A percentile compares a stretch with the other conserved stretches of the same genome.
phyloP scores from a whole-genome alignment of 2,329 filamentous ascomycete species.

The Hortaea sp. region DNA sequence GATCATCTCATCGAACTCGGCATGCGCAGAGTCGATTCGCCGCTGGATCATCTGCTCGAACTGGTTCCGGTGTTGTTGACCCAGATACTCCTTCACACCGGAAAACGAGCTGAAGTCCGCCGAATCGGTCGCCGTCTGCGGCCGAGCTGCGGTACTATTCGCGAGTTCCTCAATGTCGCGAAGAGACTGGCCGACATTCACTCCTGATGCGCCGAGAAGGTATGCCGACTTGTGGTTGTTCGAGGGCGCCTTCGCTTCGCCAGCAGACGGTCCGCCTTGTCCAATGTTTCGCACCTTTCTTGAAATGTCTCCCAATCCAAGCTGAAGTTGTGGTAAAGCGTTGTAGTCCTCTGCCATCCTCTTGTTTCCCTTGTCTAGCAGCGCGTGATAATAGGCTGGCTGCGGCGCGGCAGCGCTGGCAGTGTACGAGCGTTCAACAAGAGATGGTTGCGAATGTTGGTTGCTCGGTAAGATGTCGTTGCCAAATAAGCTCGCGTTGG shows the following conservation, averaged over 20 bases:
- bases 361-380: conserved; percentile 55
- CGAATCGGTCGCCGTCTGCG: conserved; percentile 4
- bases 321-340: conserved; percentile 75
- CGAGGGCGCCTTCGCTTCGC: conserved; percentile 30
- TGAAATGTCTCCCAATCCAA: conserved; percentile 81
- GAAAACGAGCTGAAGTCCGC: conserved; percentile 3
- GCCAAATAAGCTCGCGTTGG: conserved; percentile 6
- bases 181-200: conserved; percentile 75
- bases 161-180: conserved; percentile 54
- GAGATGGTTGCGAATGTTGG: not conserved
- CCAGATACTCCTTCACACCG: conserved; percentile 23
- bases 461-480: conserved; percentile 5
- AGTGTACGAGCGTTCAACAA: conserved; percentile 1
- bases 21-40: conserved; percentile 65
- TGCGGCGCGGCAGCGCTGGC: conserved; percentile 4
- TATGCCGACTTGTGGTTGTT: conserved; percentile 58
- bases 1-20: conserved; percentile 86
- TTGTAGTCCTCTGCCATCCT: conserved; percentile 58
- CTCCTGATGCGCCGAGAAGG: conserved; percentile 82
- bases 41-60: conserved; percentile 45
- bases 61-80: conserved; percentile 41
- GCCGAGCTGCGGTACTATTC: conserved; percentile 7
- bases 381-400: conserved; percentile 51
- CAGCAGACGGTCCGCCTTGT: conserved; percentile 56
- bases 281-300: conserved; percentile 67